A percentile compares a stretch with the other conserved stretches of the same genome.
These are phyloP conservation scores for Apium graveolens DNA, from an alignment of 129 eudicot species.

Conservation along the genomic window DNA sequence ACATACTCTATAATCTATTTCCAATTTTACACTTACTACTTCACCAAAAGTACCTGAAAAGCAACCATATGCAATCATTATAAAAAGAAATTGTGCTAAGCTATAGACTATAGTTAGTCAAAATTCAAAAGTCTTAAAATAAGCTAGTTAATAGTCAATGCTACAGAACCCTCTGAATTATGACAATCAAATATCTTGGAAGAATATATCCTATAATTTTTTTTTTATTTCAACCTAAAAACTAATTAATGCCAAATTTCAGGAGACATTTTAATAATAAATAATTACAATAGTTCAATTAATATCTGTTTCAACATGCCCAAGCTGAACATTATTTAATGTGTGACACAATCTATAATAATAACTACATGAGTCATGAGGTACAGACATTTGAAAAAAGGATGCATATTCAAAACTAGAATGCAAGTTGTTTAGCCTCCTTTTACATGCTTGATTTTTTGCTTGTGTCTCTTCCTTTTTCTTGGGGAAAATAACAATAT, in stretches of 20 bases:
- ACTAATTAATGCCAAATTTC: not conserved
- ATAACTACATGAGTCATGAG: not conserved
- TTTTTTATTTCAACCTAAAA: not conserved
- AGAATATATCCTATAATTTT: not conserved
- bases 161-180: not conserved
- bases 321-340: not conserved
- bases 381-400: not conserved
- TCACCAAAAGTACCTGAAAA: constrained; percentile 25
- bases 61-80: not conserved
- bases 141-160: not conserved
- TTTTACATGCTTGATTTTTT: not conserved
- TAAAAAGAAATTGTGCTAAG: not conserved
- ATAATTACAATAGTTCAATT: not conserved
- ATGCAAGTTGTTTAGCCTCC: not conserved
- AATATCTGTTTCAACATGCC: not conserved
- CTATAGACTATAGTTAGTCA: not conserved
- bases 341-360: not conserved
- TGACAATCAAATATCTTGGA: not conserved
- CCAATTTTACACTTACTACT: constrained; percentile 21
- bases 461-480: not conserved
- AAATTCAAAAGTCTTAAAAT: not conserved
- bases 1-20: constrained; percentile 20
- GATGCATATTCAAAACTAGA: not conserved
- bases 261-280: too few relatives aligned
- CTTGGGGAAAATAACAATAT: not conserved